Conservation (phyloP, 257 asterid genomes). For the Fraxinus pennsylvanica region DNA sequence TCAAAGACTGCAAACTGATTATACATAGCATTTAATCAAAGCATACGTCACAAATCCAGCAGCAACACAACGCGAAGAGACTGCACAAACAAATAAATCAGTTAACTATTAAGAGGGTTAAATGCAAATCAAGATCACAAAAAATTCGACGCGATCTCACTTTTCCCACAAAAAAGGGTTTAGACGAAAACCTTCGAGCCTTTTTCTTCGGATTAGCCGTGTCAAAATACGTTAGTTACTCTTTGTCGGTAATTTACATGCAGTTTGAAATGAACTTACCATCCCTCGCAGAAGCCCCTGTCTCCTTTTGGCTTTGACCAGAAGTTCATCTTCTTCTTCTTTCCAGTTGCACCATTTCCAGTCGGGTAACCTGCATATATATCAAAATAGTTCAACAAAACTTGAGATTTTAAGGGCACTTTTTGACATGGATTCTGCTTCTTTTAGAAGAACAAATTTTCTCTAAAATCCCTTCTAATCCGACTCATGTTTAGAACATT, state of each 20-base stretch:
- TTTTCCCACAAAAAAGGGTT: background rate
- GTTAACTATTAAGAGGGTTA: background rate
- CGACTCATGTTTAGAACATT: too few species aligned
- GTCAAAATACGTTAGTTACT: background rate
- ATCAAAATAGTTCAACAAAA: background rate
- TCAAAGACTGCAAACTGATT: background rate
- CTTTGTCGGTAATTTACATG: too few species aligned
- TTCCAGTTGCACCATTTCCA: background rate
- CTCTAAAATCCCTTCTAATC: too few species aligned
- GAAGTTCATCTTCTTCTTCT: slow-evolving; percentile 4
- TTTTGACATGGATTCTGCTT: too few species aligned
- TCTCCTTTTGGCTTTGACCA: slow-evolving; percentile 16
- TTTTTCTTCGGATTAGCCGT: background rate
- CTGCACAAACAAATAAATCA: slow-evolving; percentile 1
- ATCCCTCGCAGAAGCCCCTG: slow-evolving; percentile 8
- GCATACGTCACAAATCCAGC: slow-evolving; percentile 13
- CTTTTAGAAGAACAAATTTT: too few species aligned
- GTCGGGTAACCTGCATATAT: background rate
- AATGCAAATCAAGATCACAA: too few species aligned
- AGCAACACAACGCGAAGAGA: slow-evolving; percentile 17
- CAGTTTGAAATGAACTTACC: background rate
- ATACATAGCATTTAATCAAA: background rate
- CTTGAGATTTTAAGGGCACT: too few species aligned
- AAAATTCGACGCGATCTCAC: background rate
- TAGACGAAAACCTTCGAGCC: background rate